Base-by-base conservation (phyloP, 2,329 filamentous ascomycete species). In the Gyromitra esculenta region DNA sequence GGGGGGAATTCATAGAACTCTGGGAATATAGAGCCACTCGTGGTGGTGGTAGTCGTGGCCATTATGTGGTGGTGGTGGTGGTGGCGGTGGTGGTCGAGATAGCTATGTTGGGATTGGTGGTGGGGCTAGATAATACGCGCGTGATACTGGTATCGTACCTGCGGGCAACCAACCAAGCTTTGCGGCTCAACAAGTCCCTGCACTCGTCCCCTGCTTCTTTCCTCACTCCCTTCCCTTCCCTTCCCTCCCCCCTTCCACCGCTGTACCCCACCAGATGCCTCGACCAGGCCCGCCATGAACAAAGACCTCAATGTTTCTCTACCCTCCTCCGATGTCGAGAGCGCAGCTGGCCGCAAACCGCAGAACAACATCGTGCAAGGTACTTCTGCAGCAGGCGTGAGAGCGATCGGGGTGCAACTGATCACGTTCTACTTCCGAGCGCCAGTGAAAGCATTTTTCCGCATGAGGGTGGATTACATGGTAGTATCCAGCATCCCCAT, bases 381-480 rank as follows among this genome's bases (percentile, higher is more conserved):
- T 62, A 92, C 92, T n/a, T 94, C 92, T 25, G 94, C 94, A 3
- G 94, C 94, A 25, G 89, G 92, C 52, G 92, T 94, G 78, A 91
- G 94, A 60, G 94, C 94, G 37, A 83, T 97, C 78, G 94, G 91
- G 80, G 91, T 93, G 6, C 92, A 96, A 82, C 87, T 93, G 81
- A 88, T 97, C 70, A 91, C 93, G 31, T 97, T 97, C 81, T 97
- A 97, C 85, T 97, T 97, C 82, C 88, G 94, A 73, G 93, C 93
- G 0, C 94, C 94, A 0, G 92, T 94, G 68, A 97, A 97, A 84
- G 92, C 94, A 15, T 97, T 97, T 83, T 97, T 97, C 84, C 89
- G 93, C 77, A 94, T 92, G 0, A 87, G 94, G 75, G 93, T 97
- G 79, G 94, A 97, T 85, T 97, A 94, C 82, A 87, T 87, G 75